These are phyloP conservation scores for Geum urbanum DNA, from an alignment of 306 rosid genomes.

Conservation along the genomic window DNA sequence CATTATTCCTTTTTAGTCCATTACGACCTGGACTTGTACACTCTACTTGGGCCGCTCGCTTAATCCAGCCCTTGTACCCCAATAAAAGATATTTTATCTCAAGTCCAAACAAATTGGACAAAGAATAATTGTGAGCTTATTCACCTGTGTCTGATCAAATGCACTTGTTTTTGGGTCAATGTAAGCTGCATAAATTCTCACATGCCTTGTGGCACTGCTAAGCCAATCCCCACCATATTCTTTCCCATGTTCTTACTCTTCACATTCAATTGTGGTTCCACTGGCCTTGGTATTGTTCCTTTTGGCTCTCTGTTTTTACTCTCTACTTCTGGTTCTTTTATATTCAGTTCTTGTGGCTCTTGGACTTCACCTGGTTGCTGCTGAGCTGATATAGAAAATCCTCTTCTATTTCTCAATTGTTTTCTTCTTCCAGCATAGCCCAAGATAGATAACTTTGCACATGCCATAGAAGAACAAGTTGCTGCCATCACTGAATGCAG, in stretches of 20 bases:
- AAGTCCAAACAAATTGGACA: no score
- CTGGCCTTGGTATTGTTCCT: conserved; percentile 68
- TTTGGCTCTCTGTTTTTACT: conserved; percentile 34
- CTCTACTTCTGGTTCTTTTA: conserved; percentile 25
- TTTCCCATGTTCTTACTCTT: conserved; percentile 72
- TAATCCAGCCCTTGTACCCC: no score
- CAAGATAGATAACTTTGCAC: conserved; percentile 49
- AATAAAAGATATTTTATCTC: no score
- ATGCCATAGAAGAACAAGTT: conserved; percentile 54
- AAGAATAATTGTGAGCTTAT: conserved; percentile 77
- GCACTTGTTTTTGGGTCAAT: conserved; percentile 72
- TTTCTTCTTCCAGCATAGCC: conserved; percentile 43
- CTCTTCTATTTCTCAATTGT: conserved; percentile 25
- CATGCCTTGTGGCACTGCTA: conserved; percentile 59
- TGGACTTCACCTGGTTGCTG: conserved; percentile 40
- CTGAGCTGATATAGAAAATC: conserved; percentile 47
- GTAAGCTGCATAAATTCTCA: conserved; percentile 83
- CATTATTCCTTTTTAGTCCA: no score
- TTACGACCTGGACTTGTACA: no score
- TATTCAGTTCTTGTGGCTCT: conserved; percentile 34
- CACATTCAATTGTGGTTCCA: conserved; percentile 66
- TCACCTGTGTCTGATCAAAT: conserved; percentile 95
- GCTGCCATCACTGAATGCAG: conserved; percentile 59
- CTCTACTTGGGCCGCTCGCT: no score
- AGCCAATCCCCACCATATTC: conserved; percentile 96